Base-by-base conservation (phyloP, 768 basidiomycete species). In the Vararia minispora region DNA sequence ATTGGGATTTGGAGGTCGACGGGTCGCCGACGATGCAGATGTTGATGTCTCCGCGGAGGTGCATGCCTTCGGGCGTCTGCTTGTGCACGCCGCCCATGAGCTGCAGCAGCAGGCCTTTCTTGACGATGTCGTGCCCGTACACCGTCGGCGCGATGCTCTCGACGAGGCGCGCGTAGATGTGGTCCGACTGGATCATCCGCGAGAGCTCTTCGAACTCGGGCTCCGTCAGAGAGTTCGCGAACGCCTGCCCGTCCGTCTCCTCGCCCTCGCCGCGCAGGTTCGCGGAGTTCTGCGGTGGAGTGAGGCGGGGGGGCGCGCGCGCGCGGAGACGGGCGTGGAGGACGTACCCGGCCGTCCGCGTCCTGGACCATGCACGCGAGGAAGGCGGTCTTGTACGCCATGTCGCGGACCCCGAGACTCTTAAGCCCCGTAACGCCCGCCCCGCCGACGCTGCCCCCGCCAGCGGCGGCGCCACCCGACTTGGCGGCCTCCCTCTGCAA, bases 61-160 rank as follows among this genome's bases (percentile, higher is more conserved):
- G 78, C 77, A 98, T 98, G 25, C 95, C 95, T 58, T 98, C 95
- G 0, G 71, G 65, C 1, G 94, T 98, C 55, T 90, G 77, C 57
- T 99, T 99, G 63, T 98, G 94, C 4, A 98, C 94, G 17, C 95
- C 95, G 17, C 95, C 92, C 90, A 99, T 94, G 18, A 99, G 72
- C 55, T 98, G 95, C 13, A 99, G 66, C 17, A 98, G 63, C 24
- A 99, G 68, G 10, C 95, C 95, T 57, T 99, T 99, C 67, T 99
- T 98, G 51, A 98, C 92, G 35, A 97, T 92, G 54, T 99, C 95
- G 55, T 98, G 95, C 1, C 95, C 95, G 52, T 97, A 98, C 2
- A 99, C 94, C 0, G 95, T 97, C 3, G 95, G 95, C 1, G 95
- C 95, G 44, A 98, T 94, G 52, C 86, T 90, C 52, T 83, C 78